Evolutionary conservation across 2,329 filamentous ascomycete species (phyloP), one percentile per base, ranked within the genome.

Genomic region (Gnomoniopsis sp.): DNA sequence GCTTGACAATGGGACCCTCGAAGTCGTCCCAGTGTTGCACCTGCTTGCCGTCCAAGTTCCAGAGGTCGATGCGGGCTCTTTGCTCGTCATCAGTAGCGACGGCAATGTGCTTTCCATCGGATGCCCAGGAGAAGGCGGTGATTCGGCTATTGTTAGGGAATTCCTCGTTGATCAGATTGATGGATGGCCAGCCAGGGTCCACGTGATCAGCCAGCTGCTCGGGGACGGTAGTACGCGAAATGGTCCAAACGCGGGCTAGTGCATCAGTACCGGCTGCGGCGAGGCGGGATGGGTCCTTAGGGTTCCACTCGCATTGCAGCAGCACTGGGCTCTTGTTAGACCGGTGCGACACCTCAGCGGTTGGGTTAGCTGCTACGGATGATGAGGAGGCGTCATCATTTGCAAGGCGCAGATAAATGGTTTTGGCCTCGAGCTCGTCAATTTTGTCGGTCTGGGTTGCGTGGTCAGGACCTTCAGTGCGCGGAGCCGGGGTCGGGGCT

Each of bases 291-390:
- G 85, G 81, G 77, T 88, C 80, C 73, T 72, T 78, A 66, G 85
- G 85, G 77, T 83, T 87, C 83, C 84, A 88, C 78, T 86, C 83
- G 80, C 85, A 87, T 73, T 87, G 84, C 76, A 88, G 79, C 72
- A 88, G 75, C 68, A 86, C 79, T 70, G 85, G 83, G 73, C 79
- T 82, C 69, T 84, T 80, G 69, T 69, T 70, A 64, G 69, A 65
- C 68, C 66, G 68, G 59, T 70, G 67, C 52, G 66, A 67, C 60
- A 72, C 66, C 52, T 73, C 70, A 44, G 73, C 70, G 61, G 66
- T 71, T 67, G 66, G 66, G 64, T 68, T 72, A 65, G 68, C 72
- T 63, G 71, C 67, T 63, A 68, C 68, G 59, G 71, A 67, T 38
- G 71, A 69, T 47, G 73, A 68, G 26, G 67, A 49, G 49, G 68